Evolutionary conservation across 257 asterid genomes (phyloP).

Genomic region (Fraxinus pennsylvanica): DNA sequence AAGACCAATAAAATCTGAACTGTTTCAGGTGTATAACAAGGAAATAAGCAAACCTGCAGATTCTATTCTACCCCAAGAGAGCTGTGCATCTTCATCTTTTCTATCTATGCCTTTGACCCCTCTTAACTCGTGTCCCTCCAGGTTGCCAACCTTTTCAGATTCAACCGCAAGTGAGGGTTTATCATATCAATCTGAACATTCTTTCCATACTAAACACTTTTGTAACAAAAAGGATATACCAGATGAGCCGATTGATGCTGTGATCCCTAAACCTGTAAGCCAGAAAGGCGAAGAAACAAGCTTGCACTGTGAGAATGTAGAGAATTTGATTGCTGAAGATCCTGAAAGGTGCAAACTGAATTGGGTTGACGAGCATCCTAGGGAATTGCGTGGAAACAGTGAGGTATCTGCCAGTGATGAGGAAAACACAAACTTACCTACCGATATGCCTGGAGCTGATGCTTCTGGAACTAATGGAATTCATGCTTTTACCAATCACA

Average conservation of each 20-base stretch:
- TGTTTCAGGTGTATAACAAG: constrained; percentile 36
- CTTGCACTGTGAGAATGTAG: constrained; percentile 30
- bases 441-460: constrained; percentile 53
- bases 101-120: constrained; percentile 51
- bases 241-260: constrained; percentile 33
- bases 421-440: constrained; percentile 44
- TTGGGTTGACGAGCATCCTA: constrained; percentile 32
- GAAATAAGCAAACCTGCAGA: constrained; percentile 27
- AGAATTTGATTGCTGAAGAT: constrained; percentile 33
- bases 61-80: constrained; percentile 42
- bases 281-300: constrained; percentile 31
- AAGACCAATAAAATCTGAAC: constrained; percentile 57
- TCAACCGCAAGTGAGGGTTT: constrained; percentile 41
- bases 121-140: constrained; percentile 41
- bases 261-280: constrained; percentile 30
- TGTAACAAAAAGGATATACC: constrained; percentile 22
- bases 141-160: constrained; percentile 50
- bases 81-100: constrained; percentile 55
- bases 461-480: constrained; percentile 52
- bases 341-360: constrained; percentile 28
- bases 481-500: constrained; percentile 30
- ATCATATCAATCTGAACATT: constrained; percentile 49
- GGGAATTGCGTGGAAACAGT: constrained; percentile 30
- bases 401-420: constrained; percentile 51
- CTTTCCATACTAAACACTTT: constrained; percentile 42